phyloP scores from a whole-genome alignment of 2,329 filamentous ascomycete species.

The Phialemonium atrogriseum region DNA sequence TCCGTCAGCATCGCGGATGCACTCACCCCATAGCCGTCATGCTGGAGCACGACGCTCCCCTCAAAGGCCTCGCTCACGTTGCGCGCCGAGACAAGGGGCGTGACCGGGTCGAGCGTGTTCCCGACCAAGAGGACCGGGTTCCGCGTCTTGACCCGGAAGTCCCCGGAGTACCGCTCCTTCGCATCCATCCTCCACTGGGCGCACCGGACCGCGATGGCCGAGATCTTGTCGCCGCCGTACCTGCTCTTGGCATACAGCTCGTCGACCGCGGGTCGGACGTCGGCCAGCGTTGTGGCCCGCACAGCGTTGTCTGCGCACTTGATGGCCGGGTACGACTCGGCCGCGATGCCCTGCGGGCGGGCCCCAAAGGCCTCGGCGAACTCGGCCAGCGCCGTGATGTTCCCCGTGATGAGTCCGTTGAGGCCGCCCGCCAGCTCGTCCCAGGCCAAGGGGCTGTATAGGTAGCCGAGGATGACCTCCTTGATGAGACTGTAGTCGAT shows the following conservation, averaged over 20 bases:
- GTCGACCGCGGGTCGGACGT: constrained; percentile 16
- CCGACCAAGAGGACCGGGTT: constrained; percentile 28
- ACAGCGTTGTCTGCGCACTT: constrained; percentile 25
- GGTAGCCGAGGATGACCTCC: constrained; percentile 6
- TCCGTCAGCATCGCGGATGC: no score
- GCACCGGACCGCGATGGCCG: constrained; percentile 17
- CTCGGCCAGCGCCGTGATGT: constrained; percentile 1
- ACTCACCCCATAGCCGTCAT: constrained; percentile 28
- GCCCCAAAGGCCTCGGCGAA: constrained; percentile 5
- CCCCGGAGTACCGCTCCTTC: constrained; percentile 24
- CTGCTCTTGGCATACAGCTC: constrained; percentile 16
- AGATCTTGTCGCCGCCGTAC: constrained; percentile 15
- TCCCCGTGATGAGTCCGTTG: neutral
- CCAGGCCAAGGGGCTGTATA: constrained; percentile 8
- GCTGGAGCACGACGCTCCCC: constrained; percentile 26
- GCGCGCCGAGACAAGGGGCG: constrained; percentile 26
- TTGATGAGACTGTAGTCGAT: constrained; percentile 15
- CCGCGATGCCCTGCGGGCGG: constrained; percentile 1
- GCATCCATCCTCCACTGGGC: constrained; percentile 28
- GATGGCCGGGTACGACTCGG: constrained; percentile 16
- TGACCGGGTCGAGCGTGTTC: constrained; percentile 28
- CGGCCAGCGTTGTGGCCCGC: constrained; percentile 17
- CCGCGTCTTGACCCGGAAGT: constrained; percentile 22
- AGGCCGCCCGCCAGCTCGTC: neutral
- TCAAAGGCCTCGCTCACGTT: constrained; percentile 27